Percentiles rank a stretch among this genome's conserved stretches.
Conservation (phyloP, 352 stramenopile genomes). For the Globisporangium paddicum region DNA sequence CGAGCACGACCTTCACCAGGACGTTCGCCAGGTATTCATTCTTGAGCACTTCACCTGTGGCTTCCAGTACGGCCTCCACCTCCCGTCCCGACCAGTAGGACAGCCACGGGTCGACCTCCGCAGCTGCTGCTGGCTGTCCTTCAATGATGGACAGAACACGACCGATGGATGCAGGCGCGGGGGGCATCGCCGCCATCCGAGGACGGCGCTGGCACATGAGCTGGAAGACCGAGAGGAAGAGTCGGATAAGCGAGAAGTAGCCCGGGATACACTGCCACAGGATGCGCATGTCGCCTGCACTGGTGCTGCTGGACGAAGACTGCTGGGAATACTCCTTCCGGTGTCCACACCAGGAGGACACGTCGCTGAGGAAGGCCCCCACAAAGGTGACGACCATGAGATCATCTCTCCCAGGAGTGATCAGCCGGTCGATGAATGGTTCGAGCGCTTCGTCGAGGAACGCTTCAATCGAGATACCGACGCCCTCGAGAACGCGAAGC, state of each 20-base stretch:
- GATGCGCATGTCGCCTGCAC: conserved; percentile 20
- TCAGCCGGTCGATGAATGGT: conserved; percentile 55
- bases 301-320: not conserved
- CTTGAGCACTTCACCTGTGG: conserved; percentile 52
- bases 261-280: conserved; percentile 78
- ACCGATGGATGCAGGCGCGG: conserved; percentile 24
- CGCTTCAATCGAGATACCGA: conserved; percentile 32
- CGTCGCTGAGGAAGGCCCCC: conserved; percentile 58
- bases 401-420: conserved; percentile 49
- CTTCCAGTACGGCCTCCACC: conserved; percentile 50
- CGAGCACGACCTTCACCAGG: conserved; percentile 74
- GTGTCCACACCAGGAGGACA: conserved; percentile 53
- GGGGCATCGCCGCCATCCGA: conserved; percentile 30
- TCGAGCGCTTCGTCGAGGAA: conserved; percentile 38
- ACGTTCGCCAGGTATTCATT: conserved; percentile 69
- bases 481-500: conserved; percentile 29
- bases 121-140: conserved; percentile 14
- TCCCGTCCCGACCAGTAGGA: conserved; percentile 72
- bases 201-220: conserved; percentile 73
- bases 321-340: conserved; percentile 19
- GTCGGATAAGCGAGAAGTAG: conserved; percentile 64
- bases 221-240: conserved; percentile 66
- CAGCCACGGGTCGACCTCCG: conserved; percentile 50
- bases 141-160: conserved; percentile 63
- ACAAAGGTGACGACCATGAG: conserved; percentile 66